These are phyloP conservation scores for Kregervanrija fluxuum DNA, from an alignment of 805 yeast species.

Conservation along the genomic window DNA sequence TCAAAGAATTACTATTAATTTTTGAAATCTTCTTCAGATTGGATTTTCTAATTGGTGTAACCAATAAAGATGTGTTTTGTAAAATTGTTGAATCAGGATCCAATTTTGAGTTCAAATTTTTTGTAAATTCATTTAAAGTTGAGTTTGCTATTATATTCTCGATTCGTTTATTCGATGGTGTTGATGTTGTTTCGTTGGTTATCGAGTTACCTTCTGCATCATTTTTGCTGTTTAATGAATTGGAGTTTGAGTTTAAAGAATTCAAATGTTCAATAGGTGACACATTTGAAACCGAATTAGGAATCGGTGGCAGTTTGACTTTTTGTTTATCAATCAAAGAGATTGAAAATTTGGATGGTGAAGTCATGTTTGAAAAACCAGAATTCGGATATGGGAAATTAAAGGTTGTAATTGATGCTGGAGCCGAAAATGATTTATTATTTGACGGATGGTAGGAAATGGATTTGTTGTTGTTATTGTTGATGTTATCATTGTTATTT, in stretches of 20 bases:
- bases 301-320: constrained; percentile 24
- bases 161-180: background rate
- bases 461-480: constrained; percentile 1
- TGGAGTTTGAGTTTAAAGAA: background rate
- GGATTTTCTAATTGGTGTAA: constrained; percentile 5
- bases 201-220: no score
- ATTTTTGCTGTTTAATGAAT: background rate
- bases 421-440: constrained; percentile 11
- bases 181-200: constrained; percentile 1
- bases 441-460: constrained; percentile 3
- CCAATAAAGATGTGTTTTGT: constrained; percentile 9
- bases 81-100: constrained; percentile 13
- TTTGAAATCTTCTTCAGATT: background rate
- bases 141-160: no score
- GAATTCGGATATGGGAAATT: constrained; percentile 1
- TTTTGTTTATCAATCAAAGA: constrained; percentile 7
- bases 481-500: background rate
- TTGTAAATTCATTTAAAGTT: no score
- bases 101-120: background rate
- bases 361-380: constrained; percentile 16
- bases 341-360: constrained; percentile 24
- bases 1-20: background rate
- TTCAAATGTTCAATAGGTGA: background rate
- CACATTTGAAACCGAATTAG: constrained; percentile 11
- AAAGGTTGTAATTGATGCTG: constrained; percentile 14